A percentile compares a stretch with the other conserved stretches of the same genome.
Conservation (phyloP, 75 land plant genomes). For the Sequoiadendron giganteum region DNA sequence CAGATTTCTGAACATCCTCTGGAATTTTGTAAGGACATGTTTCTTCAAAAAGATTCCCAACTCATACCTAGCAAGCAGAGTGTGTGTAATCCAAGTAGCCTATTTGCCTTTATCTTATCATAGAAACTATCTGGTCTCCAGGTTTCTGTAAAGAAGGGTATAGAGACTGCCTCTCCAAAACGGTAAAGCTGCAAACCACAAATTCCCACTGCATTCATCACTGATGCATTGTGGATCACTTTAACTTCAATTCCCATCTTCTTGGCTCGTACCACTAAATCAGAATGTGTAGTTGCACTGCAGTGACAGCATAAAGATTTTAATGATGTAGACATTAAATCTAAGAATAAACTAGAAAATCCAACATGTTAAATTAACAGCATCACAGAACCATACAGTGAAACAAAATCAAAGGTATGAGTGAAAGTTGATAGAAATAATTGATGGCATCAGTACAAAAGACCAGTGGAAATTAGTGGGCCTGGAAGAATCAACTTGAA, state of each 20-base stretch:
- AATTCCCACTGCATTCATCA: slow-evolving; percentile 96
- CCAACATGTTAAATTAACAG: not conserved
- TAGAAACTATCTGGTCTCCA: slow-evolving; percentile 98
- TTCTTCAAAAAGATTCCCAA: not conserved
- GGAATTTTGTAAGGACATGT: not conserved
- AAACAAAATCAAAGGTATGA: not conserved
- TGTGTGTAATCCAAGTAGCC: slow-evolving; percentile 82
- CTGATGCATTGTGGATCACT: slow-evolving; percentile 95
- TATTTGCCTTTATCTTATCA: slow-evolving; percentile 80
- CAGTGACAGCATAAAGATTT: not conserved
- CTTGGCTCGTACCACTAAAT: slow-evolving; percentile 91
- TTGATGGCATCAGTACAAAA: not conserved
- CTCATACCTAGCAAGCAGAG: slow-evolving; percentile 84
- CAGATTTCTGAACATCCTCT: not conserved
- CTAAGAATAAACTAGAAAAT: not conserved
- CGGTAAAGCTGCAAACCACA: slow-evolving; percentile 98
- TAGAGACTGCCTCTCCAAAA: slow-evolving; percentile 96
- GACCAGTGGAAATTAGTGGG: not conserved
- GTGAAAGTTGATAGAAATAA: not conserved
- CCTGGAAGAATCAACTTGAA: not conserved
- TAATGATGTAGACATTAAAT: not conserved
- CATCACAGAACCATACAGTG: not conserved
- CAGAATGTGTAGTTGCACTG: slow-evolving; percentile 98
- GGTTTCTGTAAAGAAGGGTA: slow-evolving; percentile 98
- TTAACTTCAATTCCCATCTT: slow-evolving; percentile 75